Evolutionary conservation across 768 basidiomycete genomes (phyloP).

Genomic region (Suillus subaureus): DNA sequence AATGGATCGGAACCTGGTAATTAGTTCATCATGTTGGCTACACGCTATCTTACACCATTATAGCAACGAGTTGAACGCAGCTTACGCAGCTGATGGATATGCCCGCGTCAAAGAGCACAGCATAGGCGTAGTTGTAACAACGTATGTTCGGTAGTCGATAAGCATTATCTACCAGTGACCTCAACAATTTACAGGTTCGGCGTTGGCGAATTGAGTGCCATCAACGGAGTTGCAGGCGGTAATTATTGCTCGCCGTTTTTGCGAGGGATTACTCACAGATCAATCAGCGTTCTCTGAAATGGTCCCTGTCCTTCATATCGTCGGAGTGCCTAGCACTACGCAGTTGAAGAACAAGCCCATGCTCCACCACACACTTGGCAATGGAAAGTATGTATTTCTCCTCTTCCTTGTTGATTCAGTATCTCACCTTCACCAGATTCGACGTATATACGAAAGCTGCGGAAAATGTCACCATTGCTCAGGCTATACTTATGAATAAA

Average conservation of each 20-base stretch:
- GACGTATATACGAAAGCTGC: conserved; percentile 80
- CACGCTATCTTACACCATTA: conserved; percentile 5
- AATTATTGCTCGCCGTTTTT: neutral
- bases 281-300: conserved; percentile 76
- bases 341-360: conserved; percentile 74
- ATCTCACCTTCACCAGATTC: conserved; percentile 47
- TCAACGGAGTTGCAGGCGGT: conserved; percentile 83
- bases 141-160: conserved; percentile 43
- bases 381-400: conserved; percentile 54
- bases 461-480: conserved; percentile 71
- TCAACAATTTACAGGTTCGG: conserved; percentile 59
- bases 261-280: conserved; percentile 6
- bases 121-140: conserved; percentile 77
- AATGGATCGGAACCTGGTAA: conserved; percentile 90
- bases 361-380: conserved; percentile 88
- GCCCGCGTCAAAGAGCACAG: conserved; percentile 79
- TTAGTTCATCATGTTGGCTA: neutral
- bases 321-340: conserved; percentile 74
- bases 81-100: conserved; percentile 94
- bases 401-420: neutral
- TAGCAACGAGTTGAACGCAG: conserved; percentile 84
- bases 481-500: conserved; percentile 58
- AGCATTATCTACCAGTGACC: conserved; percentile 4
- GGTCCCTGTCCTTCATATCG: conserved; percentile 88
- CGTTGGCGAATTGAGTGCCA: conserved; percentile 90